Percentiles rank a stretch among this genome's conserved stretches.
Conservation (phyloP, 23 red algal species). For the Gracilaria gracilis region DNA sequence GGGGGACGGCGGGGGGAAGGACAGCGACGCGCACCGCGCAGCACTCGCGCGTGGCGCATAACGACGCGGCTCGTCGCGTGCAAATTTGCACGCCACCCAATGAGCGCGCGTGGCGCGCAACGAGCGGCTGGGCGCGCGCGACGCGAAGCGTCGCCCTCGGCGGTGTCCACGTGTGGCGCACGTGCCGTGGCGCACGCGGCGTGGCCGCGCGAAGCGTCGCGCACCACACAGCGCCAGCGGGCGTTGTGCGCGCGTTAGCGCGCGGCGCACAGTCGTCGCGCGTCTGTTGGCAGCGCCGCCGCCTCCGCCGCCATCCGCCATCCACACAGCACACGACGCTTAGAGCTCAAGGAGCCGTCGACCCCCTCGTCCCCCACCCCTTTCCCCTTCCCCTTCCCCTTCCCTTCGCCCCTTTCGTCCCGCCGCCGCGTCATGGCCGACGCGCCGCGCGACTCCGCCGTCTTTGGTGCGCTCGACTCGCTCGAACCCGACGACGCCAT, state of each 20-base stretch:
- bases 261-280: not conserved
- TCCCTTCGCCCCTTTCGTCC: not conserved
- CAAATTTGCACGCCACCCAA: conserved; percentile 18
- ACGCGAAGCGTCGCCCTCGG: not conserved
- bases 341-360: too few relatives aligned
- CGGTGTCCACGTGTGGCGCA: conserved; percentile 14
- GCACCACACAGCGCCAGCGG: not conserved
- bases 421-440: conserved; percentile 25
- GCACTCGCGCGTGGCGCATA: not conserved
- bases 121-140: not conserved
- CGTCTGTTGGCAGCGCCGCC: not conserved
- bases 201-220: not conserved
- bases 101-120: not conserved
- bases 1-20: too few relatives aligned
- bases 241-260: too few relatives aligned
- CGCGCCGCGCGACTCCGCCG: conserved; percentile 39
- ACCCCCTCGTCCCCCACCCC: too few relatives aligned
- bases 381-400: too few relatives aligned
- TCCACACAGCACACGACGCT: too few relatives aligned
- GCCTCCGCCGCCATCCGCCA: not conserved
- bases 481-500: conserved; percentile 46
- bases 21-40: conserved; percentile 1
- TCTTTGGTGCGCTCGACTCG: conserved; percentile 29
- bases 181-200: not conserved
- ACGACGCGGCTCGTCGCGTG: not conserved